These are phyloP conservation scores for Pisolithus marmoratus DNA, from an alignment of 768 basidiomycete genomes.

Conservation along the genomic window DNA sequence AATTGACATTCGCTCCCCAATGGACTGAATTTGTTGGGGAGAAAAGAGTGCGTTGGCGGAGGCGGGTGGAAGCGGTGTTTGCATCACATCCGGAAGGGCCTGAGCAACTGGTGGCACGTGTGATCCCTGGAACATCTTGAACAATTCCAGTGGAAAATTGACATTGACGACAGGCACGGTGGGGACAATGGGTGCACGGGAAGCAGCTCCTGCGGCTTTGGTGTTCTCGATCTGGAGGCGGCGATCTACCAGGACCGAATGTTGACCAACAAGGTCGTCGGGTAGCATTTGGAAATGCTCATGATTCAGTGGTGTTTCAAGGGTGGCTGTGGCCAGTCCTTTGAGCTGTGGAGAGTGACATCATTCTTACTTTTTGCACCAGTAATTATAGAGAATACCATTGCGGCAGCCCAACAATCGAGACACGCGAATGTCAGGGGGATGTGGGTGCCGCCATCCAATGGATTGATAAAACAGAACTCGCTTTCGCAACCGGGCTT, in stretches of 20 bases:
- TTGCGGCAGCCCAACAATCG: slow-evolving; percentile 1
- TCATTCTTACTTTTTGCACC: background rate
- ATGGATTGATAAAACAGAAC: too few species aligned
- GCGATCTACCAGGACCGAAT: too few species aligned
- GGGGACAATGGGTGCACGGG: too few species aligned
- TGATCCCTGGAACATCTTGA: too few species aligned
- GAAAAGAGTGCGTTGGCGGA: background rate
- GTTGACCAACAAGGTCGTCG: background rate
- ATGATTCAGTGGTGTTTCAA: slow-evolving; percentile 3
- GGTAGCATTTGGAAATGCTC: background rate
- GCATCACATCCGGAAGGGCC: too few species aligned
- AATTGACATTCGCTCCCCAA: background rate
- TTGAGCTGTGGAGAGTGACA: background rate
- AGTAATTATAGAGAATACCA: background rate
- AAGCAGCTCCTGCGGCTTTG: too few species aligned
- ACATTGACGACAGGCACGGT: too few species aligned
- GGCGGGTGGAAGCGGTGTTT: too few species aligned
- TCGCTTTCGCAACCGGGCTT: slow-evolving; percentile 1
- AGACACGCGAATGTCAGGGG: background rate
- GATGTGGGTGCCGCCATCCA: background rate
- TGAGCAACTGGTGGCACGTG: too few species aligned
- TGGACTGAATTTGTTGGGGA: background rate
- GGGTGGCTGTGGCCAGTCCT: too few species aligned
- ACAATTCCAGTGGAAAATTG: too few species aligned
- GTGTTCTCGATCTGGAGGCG: too few species aligned